phyloP scores from a whole-genome alignment of 73 alveolate species.

The Paraurostyla sp. region DNA sequence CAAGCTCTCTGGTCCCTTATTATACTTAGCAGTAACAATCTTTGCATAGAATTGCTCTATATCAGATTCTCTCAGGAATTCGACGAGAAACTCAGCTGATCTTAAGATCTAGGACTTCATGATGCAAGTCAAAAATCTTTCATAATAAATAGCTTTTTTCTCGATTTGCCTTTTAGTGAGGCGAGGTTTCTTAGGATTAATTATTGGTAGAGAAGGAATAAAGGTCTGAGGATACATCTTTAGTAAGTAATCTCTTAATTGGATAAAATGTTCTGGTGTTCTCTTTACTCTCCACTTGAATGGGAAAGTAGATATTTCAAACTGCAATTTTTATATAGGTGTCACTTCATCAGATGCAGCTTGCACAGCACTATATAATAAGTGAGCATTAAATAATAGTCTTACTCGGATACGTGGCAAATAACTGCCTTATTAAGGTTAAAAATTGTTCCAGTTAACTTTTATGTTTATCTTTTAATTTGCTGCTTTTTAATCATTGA shows the following conservation, averaged over 20 bases:
- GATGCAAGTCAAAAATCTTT: neutral
- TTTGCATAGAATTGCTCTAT: neutral
- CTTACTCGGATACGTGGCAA: neutral
- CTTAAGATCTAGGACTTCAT: conserved; percentile 12
- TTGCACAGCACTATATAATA: neutral
- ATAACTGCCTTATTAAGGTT: neutral
- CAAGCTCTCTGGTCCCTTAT: neutral
- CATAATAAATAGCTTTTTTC: neutral
- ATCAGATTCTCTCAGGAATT: neutral
- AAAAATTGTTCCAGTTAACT: neutral
- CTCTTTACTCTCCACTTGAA: conserved; percentile 77
- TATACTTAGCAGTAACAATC: neutral
- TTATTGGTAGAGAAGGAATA: conserved; percentile 48
- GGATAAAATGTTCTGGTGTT: conserved; percentile 73
- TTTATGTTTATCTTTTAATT: neutral
- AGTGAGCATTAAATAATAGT: neutral
- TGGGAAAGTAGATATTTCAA: conserved; percentile 67
- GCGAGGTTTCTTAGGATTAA: neutral
- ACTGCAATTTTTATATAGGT: too few relatives aligned
- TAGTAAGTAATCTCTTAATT: conserved; percentile 76
- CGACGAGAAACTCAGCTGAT: neutral
- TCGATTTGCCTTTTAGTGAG: neutral
- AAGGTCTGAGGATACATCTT: conserved; percentile 65
- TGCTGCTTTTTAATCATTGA: too few relatives aligned
- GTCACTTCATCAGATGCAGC: neutral